Evolutionary conservation across 2,329 filamentous ascomycete genomes (phyloP).

Genomic region (Orbilia blumenaviensis): DNA sequence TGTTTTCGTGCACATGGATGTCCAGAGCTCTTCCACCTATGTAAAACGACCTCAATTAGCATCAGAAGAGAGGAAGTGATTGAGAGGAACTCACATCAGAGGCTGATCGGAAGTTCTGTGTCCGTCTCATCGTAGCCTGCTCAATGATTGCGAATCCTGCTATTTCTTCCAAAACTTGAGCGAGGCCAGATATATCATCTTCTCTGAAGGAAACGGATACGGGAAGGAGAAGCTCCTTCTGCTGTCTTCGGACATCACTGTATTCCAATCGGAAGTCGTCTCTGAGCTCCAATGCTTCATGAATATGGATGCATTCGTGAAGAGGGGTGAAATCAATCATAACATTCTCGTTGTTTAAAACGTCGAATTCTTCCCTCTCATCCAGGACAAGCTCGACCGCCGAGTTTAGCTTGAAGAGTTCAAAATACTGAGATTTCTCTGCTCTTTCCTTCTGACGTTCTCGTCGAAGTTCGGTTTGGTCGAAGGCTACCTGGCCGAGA

Average conservation of each 20-base stretch:
- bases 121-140: constrained; percentile 87
- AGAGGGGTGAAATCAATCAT: constrained; percentile 94
- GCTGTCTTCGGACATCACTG: constrained; percentile 84
- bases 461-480: constrained; percentile 88
- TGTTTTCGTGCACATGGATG: constrained; percentile 91
- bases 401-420: constrained; percentile 88
- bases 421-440: constrained; percentile 77
- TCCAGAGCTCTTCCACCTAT: constrained; percentile 96
- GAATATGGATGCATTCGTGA: constrained; percentile 94
- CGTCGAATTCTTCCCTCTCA: constrained; percentile 93
- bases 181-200: constrained; percentile 82
- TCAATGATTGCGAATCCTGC: constrained; percentile 97
- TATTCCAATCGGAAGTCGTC: constrained; percentile 93
- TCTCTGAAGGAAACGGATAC: constrained; percentile 77
- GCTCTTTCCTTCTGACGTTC: constrained; percentile 83
- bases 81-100: constrained; percentile 72
- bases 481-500: constrained; percentile 93
- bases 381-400: constrained; percentile 95
- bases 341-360: constrained; percentile 92
- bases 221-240: constrained; percentile 90
- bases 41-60: constrained; percentile 25
- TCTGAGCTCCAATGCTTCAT: constrained; percentile 89
- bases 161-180: constrained; percentile 86
- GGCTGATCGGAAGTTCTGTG: constrained; percentile 80
- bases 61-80: neutral